Evolutionary conservation across 2,329 filamentous ascomycete genomes (phyloP).

Genomic region (Simplicillium aogashimaense): DNA sequence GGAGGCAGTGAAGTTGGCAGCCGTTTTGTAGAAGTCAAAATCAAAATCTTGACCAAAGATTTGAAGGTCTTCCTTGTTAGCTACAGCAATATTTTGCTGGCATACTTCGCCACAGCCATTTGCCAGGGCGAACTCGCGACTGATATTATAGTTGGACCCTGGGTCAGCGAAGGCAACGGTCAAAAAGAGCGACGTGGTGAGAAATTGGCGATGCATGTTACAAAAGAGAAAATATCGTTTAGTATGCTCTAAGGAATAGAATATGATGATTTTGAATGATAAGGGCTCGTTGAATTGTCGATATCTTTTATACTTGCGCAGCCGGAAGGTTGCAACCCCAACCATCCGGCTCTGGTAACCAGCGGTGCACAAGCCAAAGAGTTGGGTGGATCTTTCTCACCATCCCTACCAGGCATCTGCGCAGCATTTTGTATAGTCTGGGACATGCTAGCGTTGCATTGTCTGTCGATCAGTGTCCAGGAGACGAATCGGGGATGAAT

Average conservation of each 20-base stretch:
- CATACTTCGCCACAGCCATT: slow-evolving; percentile 5
- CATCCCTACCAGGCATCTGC: no score
- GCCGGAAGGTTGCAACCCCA: background rate
- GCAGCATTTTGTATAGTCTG: no score
- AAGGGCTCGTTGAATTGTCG: background rate
- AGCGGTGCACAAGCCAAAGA: background rate
- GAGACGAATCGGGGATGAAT: background rate
- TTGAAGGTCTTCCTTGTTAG: background rate
- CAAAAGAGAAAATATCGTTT: background rate
- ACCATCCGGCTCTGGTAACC: background rate
- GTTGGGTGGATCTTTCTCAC: background rate
- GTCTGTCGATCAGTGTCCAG: background rate
- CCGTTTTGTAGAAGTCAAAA: slow-evolving; percentile 7
- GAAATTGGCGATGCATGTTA: background rate
- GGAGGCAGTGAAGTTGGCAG: slow-evolving; percentile 6
- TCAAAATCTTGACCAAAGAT: slow-evolving; percentile 6
- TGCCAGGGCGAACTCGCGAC: background rate
- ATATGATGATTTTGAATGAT: background rate
- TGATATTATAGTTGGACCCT: slow-evolving; percentile 5
- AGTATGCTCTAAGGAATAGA: background rate
- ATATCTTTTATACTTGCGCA: background rate
- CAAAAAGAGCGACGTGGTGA: background rate
- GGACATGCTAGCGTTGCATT: background rate
- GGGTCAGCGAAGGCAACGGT: background rate
- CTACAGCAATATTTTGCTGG: slow-evolving; percentile 2